Evolutionary conservation across 495 filamentous ascomycete species (phyloP), one percentile per base, ranked within the genome.

Genomic region (Penicillium pulvis): DNA sequence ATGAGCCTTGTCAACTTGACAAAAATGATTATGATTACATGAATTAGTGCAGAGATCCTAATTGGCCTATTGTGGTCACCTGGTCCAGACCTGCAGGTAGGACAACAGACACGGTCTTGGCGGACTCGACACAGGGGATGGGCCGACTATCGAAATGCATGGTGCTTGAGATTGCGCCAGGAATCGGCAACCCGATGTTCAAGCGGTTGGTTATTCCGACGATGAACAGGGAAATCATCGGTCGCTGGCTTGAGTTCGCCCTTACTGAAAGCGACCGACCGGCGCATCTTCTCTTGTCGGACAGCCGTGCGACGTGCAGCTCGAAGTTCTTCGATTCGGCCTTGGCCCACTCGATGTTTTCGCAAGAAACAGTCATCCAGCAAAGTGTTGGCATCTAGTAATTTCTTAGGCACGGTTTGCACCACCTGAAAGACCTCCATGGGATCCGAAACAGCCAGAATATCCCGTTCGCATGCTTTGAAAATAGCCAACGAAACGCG

Each of bases 361-460:
- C 90, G 82, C 59, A 80, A 81, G 67, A 90, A 93, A 65, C 89
- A 92, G 20, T 89, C 82, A 56, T 96, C 91, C 70, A 97, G 81
- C 12, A 98, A 73, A 8, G 72, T 68, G 62, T 93, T 93, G 55
- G 85, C 88, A 71, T 98, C 93, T 47, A 98, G 60, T 55, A 97
- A 75, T 39, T 81, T 79, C 53, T 93, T 81, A 9, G 94, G 94
- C 24, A 97, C 84, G n/a, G 87, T 85, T 71, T 98, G 94, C 31
- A 98, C 91, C 10, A 96, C 85, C 72, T 96, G 91, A 71, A 97
- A 97, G 53, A 96, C 89, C 75, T 98, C 94, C 91, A 96, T 96
- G 5, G 90, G 89, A 68, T 98, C 93, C 48, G 78, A 81, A 5
- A 97, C 87, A 6, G 79, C 83, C 61, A 86, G 83, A 65, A 98